These are phyloP conservation scores for Aspergillus udagawae DNA, from an alignment of 2,329 filamentous ascomycete species.

Conservation along the genomic window DNA sequence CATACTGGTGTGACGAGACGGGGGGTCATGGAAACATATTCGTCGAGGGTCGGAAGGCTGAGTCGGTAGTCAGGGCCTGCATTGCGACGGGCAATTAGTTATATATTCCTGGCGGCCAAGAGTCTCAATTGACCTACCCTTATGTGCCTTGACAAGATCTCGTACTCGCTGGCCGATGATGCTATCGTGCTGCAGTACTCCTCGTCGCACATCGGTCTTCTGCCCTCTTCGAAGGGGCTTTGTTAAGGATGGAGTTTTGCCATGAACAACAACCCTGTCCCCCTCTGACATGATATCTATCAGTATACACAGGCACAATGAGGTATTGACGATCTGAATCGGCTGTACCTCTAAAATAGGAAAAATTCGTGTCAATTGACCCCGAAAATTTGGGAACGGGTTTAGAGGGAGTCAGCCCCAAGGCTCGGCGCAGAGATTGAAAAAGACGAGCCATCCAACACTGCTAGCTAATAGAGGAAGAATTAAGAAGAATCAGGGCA, in stretches of 20 bases:
- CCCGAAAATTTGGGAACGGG: slow-evolving; percentile 17
- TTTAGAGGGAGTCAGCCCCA: slow-evolving; percentile 22
- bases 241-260: slow-evolving; percentile 38
- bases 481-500: slow-evolving; percentile 1
- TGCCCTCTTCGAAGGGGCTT: slow-evolving; percentile 38
- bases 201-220: slow-evolving; percentile 33
- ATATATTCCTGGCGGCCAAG: background rate
- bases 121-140: slow-evolving; percentile 31
- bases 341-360: slow-evolving; percentile 33
- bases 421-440: slow-evolving; percentile 26
- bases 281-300: slow-evolving; percentile 31
- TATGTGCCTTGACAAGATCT: slow-evolving; percentile 55
- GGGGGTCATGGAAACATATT: slow-evolving; percentile 66
- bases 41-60: slow-evolving; percentile 64
- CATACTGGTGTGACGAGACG: slow-evolving; percentile 71
- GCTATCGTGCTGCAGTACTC: slow-evolving; percentile 44
- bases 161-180: slow-evolving; percentile 62
- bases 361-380: slow-evolving; percentile 37
- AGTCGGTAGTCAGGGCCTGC: slow-evolving; percentile 51
- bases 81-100: slow-evolving; percentile 1
- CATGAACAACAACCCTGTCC: slow-evolving; percentile 40
- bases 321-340: background rate
- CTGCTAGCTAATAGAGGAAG: background rate
- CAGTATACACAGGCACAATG: background rate
- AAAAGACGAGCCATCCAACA: slow-evolving; percentile 33